Percentiles rank a stretch among this genome's conserved stretches.
phyloP scores from a whole-genome alignment of 1,139 yeast species.

The Hemisphaericaspora xylofermentans region DNA sequence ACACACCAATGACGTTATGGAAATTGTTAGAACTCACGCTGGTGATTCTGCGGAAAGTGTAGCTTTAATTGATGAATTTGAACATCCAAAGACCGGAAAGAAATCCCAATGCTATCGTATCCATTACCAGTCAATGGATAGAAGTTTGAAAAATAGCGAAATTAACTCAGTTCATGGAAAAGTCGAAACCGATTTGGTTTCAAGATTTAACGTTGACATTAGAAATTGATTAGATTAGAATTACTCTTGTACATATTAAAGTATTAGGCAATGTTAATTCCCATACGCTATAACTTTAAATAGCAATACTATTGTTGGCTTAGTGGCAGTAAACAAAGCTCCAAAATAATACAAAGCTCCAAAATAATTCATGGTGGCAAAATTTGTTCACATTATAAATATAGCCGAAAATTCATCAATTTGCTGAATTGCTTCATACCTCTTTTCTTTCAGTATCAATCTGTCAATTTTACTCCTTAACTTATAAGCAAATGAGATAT shows the following conservation, averaged over 20 bases:
- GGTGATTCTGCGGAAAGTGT: constrained; percentile 92
- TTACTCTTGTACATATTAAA: constrained; percentile 3
- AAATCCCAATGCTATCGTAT: constrained; percentile 85
- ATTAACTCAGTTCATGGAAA: constrained; percentile 66
- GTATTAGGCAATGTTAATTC: no score
- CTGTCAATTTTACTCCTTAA: no score
- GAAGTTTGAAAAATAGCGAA: constrained; percentile 81
- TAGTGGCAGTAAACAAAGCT: no score
- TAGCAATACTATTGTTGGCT: no score
- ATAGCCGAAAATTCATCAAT: no score
- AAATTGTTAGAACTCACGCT: constrained; percentile 78
- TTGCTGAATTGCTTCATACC: no score
- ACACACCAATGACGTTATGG: constrained; percentile 93
- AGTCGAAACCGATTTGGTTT: constrained; percentile 56
- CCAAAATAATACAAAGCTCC: no score
- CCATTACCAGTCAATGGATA: constrained; percentile 93
- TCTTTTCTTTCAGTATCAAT: no score
- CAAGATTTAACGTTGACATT: constrained; percentile 57
- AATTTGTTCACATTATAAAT: no score
- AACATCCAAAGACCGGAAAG: constrained; percentile 77
- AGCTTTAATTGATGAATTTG: constrained; percentile 72
- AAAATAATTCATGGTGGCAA: no score
- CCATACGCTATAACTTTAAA: no score
- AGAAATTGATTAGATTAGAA: constrained; percentile 26
- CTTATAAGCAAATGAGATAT: background rate